Conservation (phyloP, 169 alveolate genomes). For the Perkinsus chesapeaki region DNA sequence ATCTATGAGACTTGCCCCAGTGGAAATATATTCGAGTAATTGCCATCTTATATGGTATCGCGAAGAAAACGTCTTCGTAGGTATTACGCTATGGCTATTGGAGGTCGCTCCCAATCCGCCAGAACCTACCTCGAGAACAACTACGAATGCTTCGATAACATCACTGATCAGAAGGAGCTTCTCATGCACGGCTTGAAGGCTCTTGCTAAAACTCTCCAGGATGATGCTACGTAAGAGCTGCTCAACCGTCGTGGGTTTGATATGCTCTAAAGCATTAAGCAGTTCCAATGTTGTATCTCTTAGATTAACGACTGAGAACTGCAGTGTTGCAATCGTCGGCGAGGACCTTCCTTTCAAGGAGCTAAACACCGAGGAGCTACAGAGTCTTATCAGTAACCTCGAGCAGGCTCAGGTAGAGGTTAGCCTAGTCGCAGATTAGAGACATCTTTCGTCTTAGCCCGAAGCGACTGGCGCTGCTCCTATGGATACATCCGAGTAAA, state of each 20-base stretch:
- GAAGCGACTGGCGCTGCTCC: neutral
- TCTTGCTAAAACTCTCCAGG: slow-evolving; percentile 26
- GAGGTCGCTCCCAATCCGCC: slow-evolving; percentile 93
- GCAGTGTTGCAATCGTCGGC: slow-evolving; percentile 32
- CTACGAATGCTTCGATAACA: slow-evolving; percentile 66
- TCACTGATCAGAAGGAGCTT: slow-evolving; percentile 52
- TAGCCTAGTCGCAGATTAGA: neutral
- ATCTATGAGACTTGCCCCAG: slow-evolving; percentile 91
- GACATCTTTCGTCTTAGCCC: neutral
- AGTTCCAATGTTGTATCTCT: neutral
- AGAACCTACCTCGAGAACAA: slow-evolving; percentile 92
- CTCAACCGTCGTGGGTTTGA: neutral
- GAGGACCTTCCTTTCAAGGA: slow-evolving; percentile 28
- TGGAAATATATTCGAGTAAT: slow-evolving; percentile 89
- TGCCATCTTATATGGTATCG: neutral
- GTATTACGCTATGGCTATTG: slow-evolving; percentile 86
- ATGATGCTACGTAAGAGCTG: slow-evolving; percentile 28
- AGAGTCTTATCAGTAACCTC: neutral
- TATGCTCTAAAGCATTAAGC: neutral
- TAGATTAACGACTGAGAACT: slow-evolving; percentile 26
- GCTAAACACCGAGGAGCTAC: neutral
- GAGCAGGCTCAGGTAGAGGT: neutral
- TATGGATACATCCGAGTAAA: neutral
- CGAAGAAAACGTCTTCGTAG: neutral
- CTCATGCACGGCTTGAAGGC: slow-evolving; percentile 33